Conservation (phyloP, 352 stramenopile species). For the Phytophthora ohioensis region DNA sequence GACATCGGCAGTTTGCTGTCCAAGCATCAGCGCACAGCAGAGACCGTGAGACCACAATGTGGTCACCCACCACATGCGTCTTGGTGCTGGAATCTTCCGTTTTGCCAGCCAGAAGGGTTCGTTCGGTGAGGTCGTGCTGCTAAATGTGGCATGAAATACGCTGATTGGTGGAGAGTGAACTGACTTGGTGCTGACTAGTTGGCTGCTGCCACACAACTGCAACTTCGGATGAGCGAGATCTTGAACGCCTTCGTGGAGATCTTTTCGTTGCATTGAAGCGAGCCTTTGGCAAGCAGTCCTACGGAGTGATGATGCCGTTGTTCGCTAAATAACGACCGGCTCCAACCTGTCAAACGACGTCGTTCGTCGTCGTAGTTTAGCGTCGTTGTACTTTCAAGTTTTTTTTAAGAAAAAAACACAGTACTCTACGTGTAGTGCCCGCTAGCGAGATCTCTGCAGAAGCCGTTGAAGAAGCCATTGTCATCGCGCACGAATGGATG, state of each 20-base stretch:
- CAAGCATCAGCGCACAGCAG: conserved; percentile 9
- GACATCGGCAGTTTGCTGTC: conserved; percentile 8
- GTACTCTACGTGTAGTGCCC: too few relatives aligned
- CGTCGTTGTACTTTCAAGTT: too few relatives aligned
- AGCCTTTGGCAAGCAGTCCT: too few relatives aligned
- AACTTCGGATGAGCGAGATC: conserved; percentile 16
- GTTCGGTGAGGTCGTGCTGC: conserved; percentile 6
- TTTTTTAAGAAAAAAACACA: too few relatives aligned
- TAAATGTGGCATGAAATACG: conserved; percentile 7
- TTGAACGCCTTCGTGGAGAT: conserved; percentile 13
- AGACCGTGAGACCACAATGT: conserved; percentile 2
- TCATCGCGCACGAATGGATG: not conserved
- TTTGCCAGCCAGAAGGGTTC: conserved; percentile 4
- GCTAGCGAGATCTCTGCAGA: not conserved
- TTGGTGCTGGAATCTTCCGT: not conserved
- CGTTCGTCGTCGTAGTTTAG: not conserved
- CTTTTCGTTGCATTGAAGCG: not conserved
- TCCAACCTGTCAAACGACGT: conserved; percentile 3
- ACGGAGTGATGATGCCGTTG: not conserved
- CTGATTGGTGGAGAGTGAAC: conserved; percentile 16
- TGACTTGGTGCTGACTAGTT: conserved; percentile 20
- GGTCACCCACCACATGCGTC: not conserved
- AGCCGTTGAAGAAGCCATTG: not conserved
- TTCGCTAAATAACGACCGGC: not conserved
- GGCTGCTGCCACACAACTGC: conserved; percentile 27